Evolutionary conservation across 805 yeast genomes (phyloP).

Genomic region (Wickerhamiella slavikovae): DNA sequence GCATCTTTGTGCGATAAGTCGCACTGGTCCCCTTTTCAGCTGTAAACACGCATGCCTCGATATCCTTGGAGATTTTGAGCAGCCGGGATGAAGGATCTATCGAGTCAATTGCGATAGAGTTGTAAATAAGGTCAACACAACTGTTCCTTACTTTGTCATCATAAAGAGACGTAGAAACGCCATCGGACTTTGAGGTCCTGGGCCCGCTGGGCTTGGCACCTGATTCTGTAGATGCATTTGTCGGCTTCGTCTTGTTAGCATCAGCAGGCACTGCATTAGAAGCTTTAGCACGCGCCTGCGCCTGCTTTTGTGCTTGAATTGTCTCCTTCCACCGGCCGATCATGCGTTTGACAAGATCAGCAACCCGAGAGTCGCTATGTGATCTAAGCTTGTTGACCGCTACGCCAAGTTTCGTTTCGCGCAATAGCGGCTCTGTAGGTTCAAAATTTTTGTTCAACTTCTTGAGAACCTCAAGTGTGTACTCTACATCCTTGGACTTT

Average conservation of each 20-base stretch:
- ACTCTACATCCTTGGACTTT: constrained; percentile 42
- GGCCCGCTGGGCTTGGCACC: constrained; percentile 24
- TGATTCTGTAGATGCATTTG: constrained; percentile 4
- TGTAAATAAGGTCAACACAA: constrained; percentile 65
- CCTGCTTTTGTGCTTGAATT: constrained; percentile 27
- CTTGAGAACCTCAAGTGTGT: constrained; percentile 44
- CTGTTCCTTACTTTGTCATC: constrained; percentile 67
- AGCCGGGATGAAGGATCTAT: constrained; percentile 37
- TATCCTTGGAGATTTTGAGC: constrained; percentile 39
- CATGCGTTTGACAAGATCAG: constrained; percentile 56
- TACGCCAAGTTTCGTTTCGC: constrained; percentile 94
- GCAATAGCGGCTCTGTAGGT: constrained; percentile 68
- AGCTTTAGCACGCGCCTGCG: constrained; percentile 3
- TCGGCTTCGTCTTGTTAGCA: constrained; percentile 2
- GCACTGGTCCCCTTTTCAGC: constrained; percentile 33
- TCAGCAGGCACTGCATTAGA: constrained; percentile 1
- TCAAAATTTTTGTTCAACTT: constrained; percentile 47
- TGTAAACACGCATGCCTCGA: constrained; percentile 53
- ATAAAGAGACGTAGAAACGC: constrained; percentile 47
- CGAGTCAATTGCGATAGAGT: constrained; percentile 73
- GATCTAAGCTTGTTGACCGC: constrained; percentile 78
- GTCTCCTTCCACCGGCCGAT: constrained; percentile 81
- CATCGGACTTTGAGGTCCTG: constrained; percentile 68
- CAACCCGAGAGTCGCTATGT: constrained; percentile 38
- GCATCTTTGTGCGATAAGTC: constrained; percentile 58